Evolutionary conservation across 116 monocot genomes (phyloP).

Genomic region (Zostera marina): DNA sequence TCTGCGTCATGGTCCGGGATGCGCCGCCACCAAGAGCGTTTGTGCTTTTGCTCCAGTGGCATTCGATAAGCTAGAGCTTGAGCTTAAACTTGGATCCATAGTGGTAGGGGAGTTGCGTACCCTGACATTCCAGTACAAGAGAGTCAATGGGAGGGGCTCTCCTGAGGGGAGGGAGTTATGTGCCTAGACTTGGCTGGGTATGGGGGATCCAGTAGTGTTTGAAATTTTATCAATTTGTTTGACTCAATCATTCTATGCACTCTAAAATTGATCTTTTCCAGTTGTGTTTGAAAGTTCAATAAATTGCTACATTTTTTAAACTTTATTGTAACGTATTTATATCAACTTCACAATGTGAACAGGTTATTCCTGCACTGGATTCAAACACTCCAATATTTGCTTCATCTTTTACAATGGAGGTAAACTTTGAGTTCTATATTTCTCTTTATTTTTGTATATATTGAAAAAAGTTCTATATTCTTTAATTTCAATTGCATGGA

Average conservation of each 20-base stretch:
- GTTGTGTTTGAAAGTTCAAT: not conserved
- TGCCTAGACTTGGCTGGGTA: too few relatives aligned
- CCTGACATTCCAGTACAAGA: too few relatives aligned
- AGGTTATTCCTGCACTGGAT: slow-evolving; percentile 99
- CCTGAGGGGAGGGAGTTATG: too few relatives aligned
- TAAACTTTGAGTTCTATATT: slow-evolving; percentile 12
- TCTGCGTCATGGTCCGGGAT: too few relatives aligned
- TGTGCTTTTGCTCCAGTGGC: too few relatives aligned
- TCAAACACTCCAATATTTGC: slow-evolving; percentile 75
- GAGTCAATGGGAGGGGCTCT: too few relatives aligned
- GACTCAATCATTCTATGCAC: not conserved
- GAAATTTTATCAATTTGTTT: too few relatives aligned
- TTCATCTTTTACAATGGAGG: slow-evolving; percentile 99
- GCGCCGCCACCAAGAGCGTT: too few relatives aligned
- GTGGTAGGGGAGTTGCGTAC: too few relatives aligned
- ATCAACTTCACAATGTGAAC: slow-evolving; percentile 1
- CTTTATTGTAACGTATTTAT: not conserved
- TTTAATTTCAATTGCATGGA: not conserved
- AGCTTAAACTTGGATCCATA: too few relatives aligned
- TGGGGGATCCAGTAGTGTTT: too few relatives aligned
- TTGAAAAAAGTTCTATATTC: not conserved
- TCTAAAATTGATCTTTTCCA: not conserved
- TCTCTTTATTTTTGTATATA: not conserved
- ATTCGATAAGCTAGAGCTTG: too few relatives aligned
- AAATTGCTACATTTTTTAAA: not conserved